phyloP scores from a whole-genome alignment of 2,329 filamentous ascomycete genomes.

The Trichophyton equinum region DNA sequence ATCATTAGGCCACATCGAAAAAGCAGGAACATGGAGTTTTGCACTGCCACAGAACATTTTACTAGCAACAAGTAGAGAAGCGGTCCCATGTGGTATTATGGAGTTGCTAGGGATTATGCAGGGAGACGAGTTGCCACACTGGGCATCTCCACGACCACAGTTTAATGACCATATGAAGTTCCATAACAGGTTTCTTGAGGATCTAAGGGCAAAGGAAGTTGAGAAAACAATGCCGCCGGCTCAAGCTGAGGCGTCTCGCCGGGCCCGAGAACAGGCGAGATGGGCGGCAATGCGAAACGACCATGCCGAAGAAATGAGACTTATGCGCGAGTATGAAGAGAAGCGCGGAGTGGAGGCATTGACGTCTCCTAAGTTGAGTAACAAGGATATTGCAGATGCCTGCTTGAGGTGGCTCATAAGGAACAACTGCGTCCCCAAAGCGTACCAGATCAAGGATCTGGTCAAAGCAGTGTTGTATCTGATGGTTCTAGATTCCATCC shows the following conservation, averaged over 20 bases:
- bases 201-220: slow-evolving; percentile 13
- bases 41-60: slow-evolving; percentile 16
- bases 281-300: slow-evolving; percentile 14
- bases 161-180: slow-evolving; percentile 11
- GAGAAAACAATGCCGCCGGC: slow-evolving; percentile 19
- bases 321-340: slow-evolving; percentile 16
- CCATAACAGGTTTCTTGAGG: slow-evolving; percentile 14
- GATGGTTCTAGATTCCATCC: slow-evolving; percentile 17
- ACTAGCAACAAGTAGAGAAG: slow-evolving; percentile 17
- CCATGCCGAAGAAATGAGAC: slow-evolving; percentile 10
- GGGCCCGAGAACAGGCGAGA: slow-evolving; percentile 14
- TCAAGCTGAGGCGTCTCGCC: slow-evolving; percentile 17
- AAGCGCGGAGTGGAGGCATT: slow-evolving; percentile 18
- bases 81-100: slow-evolving; percentile 20
- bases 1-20: slow-evolving; percentile 14
- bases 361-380: slow-evolving; percentile 17
- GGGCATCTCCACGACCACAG: slow-evolving; percentile 13
- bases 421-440: slow-evolving; percentile 15
- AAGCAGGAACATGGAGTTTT: slow-evolving; percentile 17
- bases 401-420: slow-evolving; percentile 18
- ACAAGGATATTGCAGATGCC: slow-evolving; percentile 16
- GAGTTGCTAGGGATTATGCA: slow-evolving; percentile 18
- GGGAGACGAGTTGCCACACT: slow-evolving; percentile 18
- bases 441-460: slow-evolving; percentile 16
- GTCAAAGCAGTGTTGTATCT: slow-evolving; percentile 20